Evolutionary conservation across 352 stramenopile species (phyloP), one percentile per base, ranked within the genome.

Genomic region (Globisporangium alternatum): DNA sequence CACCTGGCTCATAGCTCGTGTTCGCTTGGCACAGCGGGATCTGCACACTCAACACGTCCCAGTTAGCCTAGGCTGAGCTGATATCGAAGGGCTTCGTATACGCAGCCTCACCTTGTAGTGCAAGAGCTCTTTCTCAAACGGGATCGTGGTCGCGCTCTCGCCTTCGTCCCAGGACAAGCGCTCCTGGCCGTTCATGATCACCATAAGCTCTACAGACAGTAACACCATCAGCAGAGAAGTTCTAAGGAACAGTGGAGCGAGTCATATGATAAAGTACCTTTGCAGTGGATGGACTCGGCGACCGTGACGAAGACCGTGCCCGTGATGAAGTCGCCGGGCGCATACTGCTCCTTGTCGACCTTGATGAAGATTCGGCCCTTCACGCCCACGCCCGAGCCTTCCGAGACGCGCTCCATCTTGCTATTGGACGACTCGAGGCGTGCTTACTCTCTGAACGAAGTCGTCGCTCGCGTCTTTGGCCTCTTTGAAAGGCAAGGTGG

Each of bases 151-250:
- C 19, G 53, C 21, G 9, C 22, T 56, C 44, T 67, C 62, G 53
- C 62, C 56, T 55, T 67, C 62, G 44, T 67, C 62, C 62, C 62
- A 67, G 28, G 62, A 62, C 41, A 67, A 17, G 33, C 55, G 49
- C 35, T 67, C 62, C 6, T 44, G 52, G 45, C 62, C 53, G 37
- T 67, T 62, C 13, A 67, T 28, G 43, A 67, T 62, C 43, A 67
- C 62, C 37, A 52, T 15, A 8, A 67, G 43, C 53, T 61, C 62
- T 67, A 15, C 5, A 44, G 7, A 60, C 22, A 54, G 17, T 15
- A 43, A 48, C 53, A 60, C 4, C 8, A 3, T 45, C 7, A 48
- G 19, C n/a, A 17, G 13, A 48, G 19, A 41, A 41, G 35, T 30
- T 43, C 12, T 13, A n/a, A 30, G 33, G 10, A 30, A 33, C 21